A percentile compares a stretch with the other conserved stretches of the same genome.
phyloP scores from a whole-genome alignment of 495 filamentous ascomycete species.

The Daldinia loculata region DNA sequence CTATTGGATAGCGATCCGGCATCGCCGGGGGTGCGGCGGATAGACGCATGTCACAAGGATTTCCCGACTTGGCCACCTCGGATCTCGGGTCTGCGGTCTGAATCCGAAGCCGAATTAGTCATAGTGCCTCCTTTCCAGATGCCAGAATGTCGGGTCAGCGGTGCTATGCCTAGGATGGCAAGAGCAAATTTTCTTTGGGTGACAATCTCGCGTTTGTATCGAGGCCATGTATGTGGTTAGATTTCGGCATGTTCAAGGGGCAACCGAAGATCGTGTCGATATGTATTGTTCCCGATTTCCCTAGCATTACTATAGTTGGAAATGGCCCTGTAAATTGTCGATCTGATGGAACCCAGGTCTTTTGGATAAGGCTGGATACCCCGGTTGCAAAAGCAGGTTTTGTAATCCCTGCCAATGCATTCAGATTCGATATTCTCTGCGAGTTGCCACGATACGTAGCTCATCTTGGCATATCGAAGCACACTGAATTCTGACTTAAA shows the following conservation, averaged over 20 bases:
- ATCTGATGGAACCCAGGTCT: slow-evolving; percentile 31
- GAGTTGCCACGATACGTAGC: slow-evolving; percentile 26
- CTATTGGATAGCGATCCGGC: slow-evolving; percentile 21
- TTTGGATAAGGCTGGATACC: slow-evolving; percentile 38
- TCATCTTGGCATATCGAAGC: slow-evolving; percentile 29
- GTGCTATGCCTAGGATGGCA: neutral
- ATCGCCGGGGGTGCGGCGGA: slow-evolving; percentile 22
- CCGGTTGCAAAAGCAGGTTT: slow-evolving; percentile 39
- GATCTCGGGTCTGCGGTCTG: slow-evolving; percentile 32
- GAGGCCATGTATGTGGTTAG: slow-evolving; percentile 16
- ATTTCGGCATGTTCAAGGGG: slow-evolving; percentile 8
- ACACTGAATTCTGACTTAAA: slow-evolving; percentile 21
- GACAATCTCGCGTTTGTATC: slow-evolving; percentile 12
- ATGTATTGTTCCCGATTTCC: slow-evolving; percentile 17
- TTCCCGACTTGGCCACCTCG: slow-evolving; percentile 21
- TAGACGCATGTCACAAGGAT: slow-evolving; percentile 26
- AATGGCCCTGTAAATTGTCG: slow-evolving; percentile 26
- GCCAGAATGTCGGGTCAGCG: neutral
- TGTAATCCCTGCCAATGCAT: slow-evolving; percentile 34
- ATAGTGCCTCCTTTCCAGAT: slow-evolving; percentile 7
- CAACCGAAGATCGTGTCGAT: slow-evolving; percentile 4
- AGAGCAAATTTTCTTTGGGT: slow-evolving; percentile 6
- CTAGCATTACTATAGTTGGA: slow-evolving; percentile 17
- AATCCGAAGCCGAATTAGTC: slow-evolving; percentile 32
- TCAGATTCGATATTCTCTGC: slow-evolving; percentile 21